phyloP scores from a whole-genome alignment of 2,329 filamentous ascomycete species.

The Calonectria pseudoturangicola region DNA sequence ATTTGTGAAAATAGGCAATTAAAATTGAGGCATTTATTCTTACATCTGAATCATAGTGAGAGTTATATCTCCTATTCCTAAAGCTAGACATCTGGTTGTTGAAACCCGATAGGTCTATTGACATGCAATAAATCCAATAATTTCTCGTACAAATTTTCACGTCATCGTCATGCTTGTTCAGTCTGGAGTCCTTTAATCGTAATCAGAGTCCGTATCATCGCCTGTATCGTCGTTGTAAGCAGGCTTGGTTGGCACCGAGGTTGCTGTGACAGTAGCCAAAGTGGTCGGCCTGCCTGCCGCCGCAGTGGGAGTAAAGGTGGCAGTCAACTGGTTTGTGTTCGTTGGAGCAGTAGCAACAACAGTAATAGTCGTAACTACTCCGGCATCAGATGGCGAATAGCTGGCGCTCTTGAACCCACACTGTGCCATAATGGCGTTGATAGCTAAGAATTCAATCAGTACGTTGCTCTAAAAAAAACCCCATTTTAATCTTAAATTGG shows the following conservation, averaged over 20 bases:
- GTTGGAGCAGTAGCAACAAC: conserved; percentile 5
- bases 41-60: neutral
- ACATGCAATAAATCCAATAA: neutral
- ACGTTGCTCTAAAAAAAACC: neutral
- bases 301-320: neutral
- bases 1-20: neutral
- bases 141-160: neutral
- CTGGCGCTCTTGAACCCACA: conserved; percentile 5
- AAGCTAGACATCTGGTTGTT: neutral
- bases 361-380: neutral
- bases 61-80: neutral
- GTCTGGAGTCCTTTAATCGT: neutral
- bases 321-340: neutral
- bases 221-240: neutral
- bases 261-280: conserved; percentile 1
- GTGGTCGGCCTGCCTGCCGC: neutral
- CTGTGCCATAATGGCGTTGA: conserved; percentile 1
- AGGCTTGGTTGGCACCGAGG: neutral
- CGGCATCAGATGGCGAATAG: neutral
- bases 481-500: neutral
- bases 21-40: neutral
- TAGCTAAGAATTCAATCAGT: neutral
- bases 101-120: neutral
- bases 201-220: conserved; percentile 1
- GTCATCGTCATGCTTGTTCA: neutral